phyloP scores from a whole-genome alignment of 2,329 filamentous ascomycete genomes.

The Dactylellina haptotyla region DNA sequence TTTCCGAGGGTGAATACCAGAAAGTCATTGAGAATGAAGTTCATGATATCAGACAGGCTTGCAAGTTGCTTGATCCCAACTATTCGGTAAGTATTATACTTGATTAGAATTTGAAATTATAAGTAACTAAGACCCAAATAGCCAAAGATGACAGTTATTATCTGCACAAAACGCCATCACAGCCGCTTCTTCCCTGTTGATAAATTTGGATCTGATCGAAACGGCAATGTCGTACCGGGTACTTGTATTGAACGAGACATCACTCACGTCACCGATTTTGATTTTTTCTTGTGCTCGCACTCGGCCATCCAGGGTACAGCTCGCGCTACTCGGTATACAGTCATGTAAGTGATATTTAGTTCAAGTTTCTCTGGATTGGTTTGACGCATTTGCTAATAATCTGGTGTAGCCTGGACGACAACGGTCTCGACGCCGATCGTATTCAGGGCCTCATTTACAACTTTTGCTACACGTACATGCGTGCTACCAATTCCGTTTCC shows the following conservation, averaged over 20 bases:
- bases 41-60: slow-evolving; percentile 70
- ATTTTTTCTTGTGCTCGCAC: slow-evolving; percentile 80
- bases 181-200: slow-evolving; percentile 87
- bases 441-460: slow-evolving; percentile 92
- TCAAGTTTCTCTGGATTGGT: not conserved
- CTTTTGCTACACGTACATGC: slow-evolving; percentile 91
- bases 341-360: slow-evolving; percentile 68
- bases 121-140: slow-evolving; percentile 40
- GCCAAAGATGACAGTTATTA: slow-evolving; percentile 82
- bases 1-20: slow-evolving; percentile 84
- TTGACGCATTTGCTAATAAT: slow-evolving; percentile 4
- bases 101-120: slow-evolving; percentile 45
- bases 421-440: slow-evolving; percentile 72
- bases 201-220: slow-evolving; percentile 70
- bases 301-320: slow-evolving; percentile 92
- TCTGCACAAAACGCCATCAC: slow-evolving; percentile 94
- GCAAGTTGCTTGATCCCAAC: slow-evolving; percentile 43
- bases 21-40: slow-evolving; percentile 85
- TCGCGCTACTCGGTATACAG: slow-evolving; percentile 89
- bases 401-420: slow-evolving; percentile 72
- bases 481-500: slow-evolving; percentile 92
- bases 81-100: slow-evolving; percentile 11
- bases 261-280: slow-evolving; percentile 90
- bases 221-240: slow-evolving; percentile 84
- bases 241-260: slow-evolving; percentile 87